A percentile compares a stretch with the other conserved stretches of the same genome.
Evolutionary conservation across 106 monocot genomes (phyloP).

Genomic region (Allium cepa): DNA sequence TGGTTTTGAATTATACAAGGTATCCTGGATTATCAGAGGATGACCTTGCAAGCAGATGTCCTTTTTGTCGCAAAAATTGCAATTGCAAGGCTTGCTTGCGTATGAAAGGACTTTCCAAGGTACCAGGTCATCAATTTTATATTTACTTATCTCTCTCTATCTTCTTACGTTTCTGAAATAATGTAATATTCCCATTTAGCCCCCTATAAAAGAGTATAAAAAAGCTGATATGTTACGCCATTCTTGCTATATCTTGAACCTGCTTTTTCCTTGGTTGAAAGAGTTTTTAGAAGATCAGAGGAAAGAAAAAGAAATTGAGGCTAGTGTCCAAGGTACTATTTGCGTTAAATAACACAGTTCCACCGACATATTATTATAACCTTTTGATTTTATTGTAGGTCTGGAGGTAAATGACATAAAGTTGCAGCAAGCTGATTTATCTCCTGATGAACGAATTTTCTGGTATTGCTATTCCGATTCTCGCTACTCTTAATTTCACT

Average conservation of each 20-base stretch:
- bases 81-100: conserved; percentile 73
- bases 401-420: conserved; percentile 18
- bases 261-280: conserved; percentile 58
- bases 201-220: conserved; percentile 22
- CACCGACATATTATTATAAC: background rate
- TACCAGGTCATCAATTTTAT: background rate
- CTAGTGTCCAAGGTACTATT: conserved; percentile 43
- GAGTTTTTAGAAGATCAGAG: conserved; percentile 40
- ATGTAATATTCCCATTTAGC: conserved; percentile 12
- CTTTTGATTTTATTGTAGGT: conserved; percentile 22
- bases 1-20: conserved; percentile 14
- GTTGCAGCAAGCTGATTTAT: conserved; percentile 34
- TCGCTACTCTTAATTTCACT: background rate
- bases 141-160: too few species aligned
- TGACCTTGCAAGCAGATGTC: conserved; percentile 39
- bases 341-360: background rate
- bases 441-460: conserved; percentile 43
- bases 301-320: conserved; percentile 59
- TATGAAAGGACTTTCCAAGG: conserved; percentile 43
- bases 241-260: conserved; percentile 24
- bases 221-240: conserved; percentile 17
- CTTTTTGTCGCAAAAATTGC: conserved; percentile 47
- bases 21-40: conserved; percentile 45
- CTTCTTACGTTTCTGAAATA: too few species aligned
- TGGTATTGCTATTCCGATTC: conserved; percentile 20